phyloP scores from a whole-genome alignment of 306 rosid species.

The Castanea sativa region DNA sequence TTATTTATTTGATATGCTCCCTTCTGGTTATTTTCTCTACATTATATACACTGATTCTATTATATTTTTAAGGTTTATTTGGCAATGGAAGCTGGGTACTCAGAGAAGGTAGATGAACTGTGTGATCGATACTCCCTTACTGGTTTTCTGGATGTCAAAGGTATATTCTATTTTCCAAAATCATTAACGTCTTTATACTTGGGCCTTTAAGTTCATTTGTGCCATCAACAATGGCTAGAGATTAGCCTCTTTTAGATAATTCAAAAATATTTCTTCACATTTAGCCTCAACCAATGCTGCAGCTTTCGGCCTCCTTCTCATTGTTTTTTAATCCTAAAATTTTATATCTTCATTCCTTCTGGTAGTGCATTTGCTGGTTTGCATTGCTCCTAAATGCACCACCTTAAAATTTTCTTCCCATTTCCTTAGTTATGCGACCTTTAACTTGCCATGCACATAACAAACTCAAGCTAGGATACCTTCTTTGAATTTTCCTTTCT shows the following conservation, averaged over 20 bases:
- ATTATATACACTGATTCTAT: constrained; percentile 6
- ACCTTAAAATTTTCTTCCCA: neutral
- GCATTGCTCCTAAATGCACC: neutral
- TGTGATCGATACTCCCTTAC: constrained; percentile 75
- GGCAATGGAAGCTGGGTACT: constrained; percentile 99
- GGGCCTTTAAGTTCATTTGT: neutral
- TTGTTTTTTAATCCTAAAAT: neutral
- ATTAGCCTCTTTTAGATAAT: neutral
- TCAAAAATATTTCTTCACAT: neutral
- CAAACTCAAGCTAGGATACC: neutral
- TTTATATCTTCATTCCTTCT: neutral
- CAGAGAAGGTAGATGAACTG: constrained; percentile 83
- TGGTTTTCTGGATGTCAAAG: constrained; percentile 56
- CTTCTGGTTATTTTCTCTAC: neutral
- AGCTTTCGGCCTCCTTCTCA: neutral
- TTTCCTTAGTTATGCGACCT: neutral
- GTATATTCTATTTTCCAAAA: constrained; percentile 25
- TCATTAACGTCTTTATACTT: neutral
- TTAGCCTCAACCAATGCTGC: constrained; percentile 15
- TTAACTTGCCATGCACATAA: neutral
- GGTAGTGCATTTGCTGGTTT: neutral
- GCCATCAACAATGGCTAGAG: constrained; percentile 8
- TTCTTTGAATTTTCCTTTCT: neutral
- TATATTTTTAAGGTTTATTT: constrained; percentile 65
- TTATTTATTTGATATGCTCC: neutral